Evolutionary conservation across 768 basidiomycete species (phyloP), one percentile per base, ranked within the genome.

Genomic region (Kwoniella sp.): DNA sequence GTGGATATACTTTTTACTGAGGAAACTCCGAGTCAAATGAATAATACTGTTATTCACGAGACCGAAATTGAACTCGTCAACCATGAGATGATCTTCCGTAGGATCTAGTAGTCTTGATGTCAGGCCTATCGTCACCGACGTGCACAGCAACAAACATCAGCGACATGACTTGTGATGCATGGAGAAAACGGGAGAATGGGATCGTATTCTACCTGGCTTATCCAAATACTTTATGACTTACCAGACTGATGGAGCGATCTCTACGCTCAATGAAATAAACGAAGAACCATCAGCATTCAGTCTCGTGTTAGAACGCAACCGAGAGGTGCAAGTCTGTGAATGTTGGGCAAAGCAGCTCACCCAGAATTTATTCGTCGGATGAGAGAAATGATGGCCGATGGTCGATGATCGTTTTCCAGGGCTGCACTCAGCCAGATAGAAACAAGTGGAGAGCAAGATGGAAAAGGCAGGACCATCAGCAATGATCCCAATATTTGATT

Each of bases 341-440:
- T 6, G 33, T 33, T 33, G 33, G 5, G 33, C 33, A 13, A 33
- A 33, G n/a, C n/a, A n/a, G n/a, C 74, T 54, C 36, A 76, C 74
- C 88, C 89, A 92, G 77, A 92, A 92, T 67, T 91, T 90, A 71
- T 93, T 92, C 1, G 87, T 87, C 0, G 87, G 87, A 71, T 88
- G 86, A 0, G 87, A 88, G 69, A 87, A 93, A 75, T 92, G 90
- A 76, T 90, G 88, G 0, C 91, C 91, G 2, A 83, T 82, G 60
- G 83, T 82, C 0, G 88, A 87, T 0, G 90, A 91, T 74, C 81
- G 84, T 66, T 84, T 78, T 1, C 68, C 67, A 29, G 63, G 68
- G 53, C 64, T 68, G 24, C 29, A 48, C 36, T 44, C 48, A 3
- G 56, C 56, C n/a, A n/a, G n/a, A n/a, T 15, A 13, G 33, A 33